Evolutionary conservation across 768 basidiomycete genomes (phyloP).

Genomic region (Rickenella mellea): DNA sequence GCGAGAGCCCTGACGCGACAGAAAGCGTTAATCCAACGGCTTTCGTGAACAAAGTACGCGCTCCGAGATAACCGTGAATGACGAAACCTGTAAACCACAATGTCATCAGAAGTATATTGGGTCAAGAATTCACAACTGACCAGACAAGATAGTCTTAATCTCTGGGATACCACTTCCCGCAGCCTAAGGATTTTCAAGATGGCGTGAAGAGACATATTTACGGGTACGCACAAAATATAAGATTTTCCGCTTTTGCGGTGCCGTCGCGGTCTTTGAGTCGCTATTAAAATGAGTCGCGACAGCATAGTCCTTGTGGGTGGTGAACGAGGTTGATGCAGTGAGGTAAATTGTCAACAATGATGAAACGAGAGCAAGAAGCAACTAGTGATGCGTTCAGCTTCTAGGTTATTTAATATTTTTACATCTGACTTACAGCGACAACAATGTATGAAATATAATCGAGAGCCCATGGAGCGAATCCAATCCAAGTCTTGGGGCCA

Average conservation of each 20-base stretch:
- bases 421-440: constrained; percentile 60
- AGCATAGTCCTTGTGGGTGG: constrained; percentile 84
- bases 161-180: constrained; percentile 96
- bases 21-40: constrained; percentile 81
- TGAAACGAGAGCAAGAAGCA: constrained; percentile 63
- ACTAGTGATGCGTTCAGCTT: constrained; percentile 27
- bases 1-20: constrained; percentile 84
- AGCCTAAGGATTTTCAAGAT: constrained; percentile 37
- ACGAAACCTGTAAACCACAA: constrained; percentile 61
- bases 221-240: constrained; percentile 68
- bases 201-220: background rate
- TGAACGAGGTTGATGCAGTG: constrained; percentile 82
- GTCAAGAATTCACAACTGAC: constrained; percentile 22
- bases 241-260: constrained; percentile 46
- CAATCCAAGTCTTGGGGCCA: constrained; percentile 28
- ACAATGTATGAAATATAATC: constrained; percentile 63
- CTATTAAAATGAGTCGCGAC: constrained; percentile 42
- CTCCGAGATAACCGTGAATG: constrained; percentile 94
- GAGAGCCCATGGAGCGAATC: too few species aligned
- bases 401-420: background rate
- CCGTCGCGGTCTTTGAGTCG: constrained; percentile 15
- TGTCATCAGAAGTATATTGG: constrained; percentile 3
- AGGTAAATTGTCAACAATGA: constrained; percentile 77
- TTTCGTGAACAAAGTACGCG: constrained; percentile 82
- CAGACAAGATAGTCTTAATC: constrained; percentile 89